A percentile compares a stretch with the other conserved stretches of the same genome.
Evolutionary conservation across 192 early-diverging fungal genomes (phyloP).

Genomic region (Coemansia sp.): DNA sequence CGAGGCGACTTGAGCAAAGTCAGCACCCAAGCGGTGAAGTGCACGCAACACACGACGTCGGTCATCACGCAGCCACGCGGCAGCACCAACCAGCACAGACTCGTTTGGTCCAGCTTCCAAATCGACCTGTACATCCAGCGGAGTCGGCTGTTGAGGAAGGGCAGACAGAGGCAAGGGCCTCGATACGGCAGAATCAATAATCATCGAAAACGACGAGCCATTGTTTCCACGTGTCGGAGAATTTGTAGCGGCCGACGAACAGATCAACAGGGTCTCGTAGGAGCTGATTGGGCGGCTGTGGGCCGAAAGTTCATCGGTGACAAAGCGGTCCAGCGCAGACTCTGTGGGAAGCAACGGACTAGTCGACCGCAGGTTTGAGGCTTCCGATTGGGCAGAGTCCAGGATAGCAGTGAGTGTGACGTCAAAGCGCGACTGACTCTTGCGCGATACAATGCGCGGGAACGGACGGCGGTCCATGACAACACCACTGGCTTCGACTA

Average conservation of each 20-base stretch:
- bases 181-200: too few species aligned
- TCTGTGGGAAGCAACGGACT: slow-evolving; percentile 21
- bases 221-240: background rate
- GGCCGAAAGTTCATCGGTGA: slow-evolving; percentile 10
- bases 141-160: background rate
- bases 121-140: slow-evolving; percentile 22
- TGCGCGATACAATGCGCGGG: slow-evolving; percentile 40
- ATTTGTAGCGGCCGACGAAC: slow-evolving; percentile 5
- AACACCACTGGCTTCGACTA: slow-evolving; percentile 39
- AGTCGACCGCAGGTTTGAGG: slow-evolving; percentile 1
- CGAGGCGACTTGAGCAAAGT: slow-evolving; percentile 69
- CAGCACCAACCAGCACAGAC: slow-evolving; percentile 39
- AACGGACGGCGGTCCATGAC: slow-evolving; percentile 11
- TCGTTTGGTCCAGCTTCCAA: slow-evolving; percentile 17
- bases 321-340: slow-evolving; percentile 43
- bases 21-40: slow-evolving; percentile 62
- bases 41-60: slow-evolving; percentile 60
- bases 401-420: slow-evolving; percentile 37
- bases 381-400: too few species aligned
- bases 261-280: slow-evolving; percentile 36
- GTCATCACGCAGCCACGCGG: slow-evolving; percentile 53
- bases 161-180: background rate
- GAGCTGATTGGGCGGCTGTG: slow-evolving; percentile 37
- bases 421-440: slow-evolving; percentile 46
- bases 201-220: background rate